A percentile compares a stretch with the other conserved stretches of the same genome.
phyloP scores from a whole-genome alignment of 192 early-diverging fungal species.

The Coemansia biformis region DNA sequence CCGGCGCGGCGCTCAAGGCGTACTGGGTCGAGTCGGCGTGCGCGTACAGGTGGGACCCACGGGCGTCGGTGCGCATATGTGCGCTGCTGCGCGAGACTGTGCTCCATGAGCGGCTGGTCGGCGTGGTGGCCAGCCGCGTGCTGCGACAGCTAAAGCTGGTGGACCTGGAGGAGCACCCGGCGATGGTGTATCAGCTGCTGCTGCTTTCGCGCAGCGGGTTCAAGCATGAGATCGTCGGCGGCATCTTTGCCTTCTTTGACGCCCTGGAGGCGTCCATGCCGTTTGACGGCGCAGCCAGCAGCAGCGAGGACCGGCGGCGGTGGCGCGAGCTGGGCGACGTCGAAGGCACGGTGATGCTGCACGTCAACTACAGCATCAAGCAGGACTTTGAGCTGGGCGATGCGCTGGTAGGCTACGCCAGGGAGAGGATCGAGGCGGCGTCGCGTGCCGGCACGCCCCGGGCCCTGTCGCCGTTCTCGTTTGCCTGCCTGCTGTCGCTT shows the following conservation, averaged over 20 bases:
- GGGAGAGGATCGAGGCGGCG: constrained; percentile 39
- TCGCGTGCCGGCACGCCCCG: too few species aligned
- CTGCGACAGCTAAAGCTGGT: constrained; percentile 22
- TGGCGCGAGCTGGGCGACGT: constrained; percentile 51
- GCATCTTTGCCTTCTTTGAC: constrained; percentile 59
- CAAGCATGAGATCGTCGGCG: constrained; percentile 50
- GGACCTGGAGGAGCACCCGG: constrained; percentile 52
- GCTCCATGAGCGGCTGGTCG: constrained; percentile 12
- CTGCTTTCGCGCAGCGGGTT: constrained; percentile 58
- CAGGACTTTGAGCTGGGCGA: constrained; percentile 61
- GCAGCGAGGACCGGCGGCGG: constrained; percentile 2
- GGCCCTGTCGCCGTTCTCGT: constrained; percentile 55
- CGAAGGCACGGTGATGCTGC: constrained; percentile 66
- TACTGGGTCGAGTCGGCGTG: constrained; percentile 47
- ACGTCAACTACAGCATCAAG: constrained; percentile 65
- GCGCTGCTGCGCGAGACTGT: constrained; percentile 30
- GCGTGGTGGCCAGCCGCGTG: constrained; percentile 22
- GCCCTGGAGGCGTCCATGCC: constrained; percentile 24
- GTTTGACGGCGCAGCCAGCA: background rate
- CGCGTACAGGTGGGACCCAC: constrained; percentile 33
- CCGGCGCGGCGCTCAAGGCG: constrained; percentile 22
- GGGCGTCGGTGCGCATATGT: constrained; percentile 23
- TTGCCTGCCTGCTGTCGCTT: constrained; percentile 62
- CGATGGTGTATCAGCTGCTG: constrained; percentile 64
- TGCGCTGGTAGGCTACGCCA: constrained; percentile 45